These are phyloP conservation scores for slime mould (Dictyostelium discoideum) DNA, from an alignment of 78 protist genomes.

Conservation along the genomic window DNA sequence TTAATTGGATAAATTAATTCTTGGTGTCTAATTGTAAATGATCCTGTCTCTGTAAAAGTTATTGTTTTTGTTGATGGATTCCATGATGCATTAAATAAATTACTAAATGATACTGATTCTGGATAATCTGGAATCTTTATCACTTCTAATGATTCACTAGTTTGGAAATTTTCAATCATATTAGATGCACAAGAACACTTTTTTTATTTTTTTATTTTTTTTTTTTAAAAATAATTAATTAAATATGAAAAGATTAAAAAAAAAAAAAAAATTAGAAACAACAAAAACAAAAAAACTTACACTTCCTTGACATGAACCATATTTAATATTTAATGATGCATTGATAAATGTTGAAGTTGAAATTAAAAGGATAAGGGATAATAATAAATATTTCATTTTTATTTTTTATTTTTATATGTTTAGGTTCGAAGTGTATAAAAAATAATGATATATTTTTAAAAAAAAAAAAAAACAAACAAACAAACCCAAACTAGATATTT, in stretches of 20 bases:
- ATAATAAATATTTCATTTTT: background rate
- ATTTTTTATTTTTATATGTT: background rate
- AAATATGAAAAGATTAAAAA: no score
- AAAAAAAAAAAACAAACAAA: no score
- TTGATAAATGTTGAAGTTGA: background rate
- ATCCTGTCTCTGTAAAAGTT: background rate
- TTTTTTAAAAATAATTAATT: background rate
- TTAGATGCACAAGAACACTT: background rate
- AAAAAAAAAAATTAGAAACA: no score
- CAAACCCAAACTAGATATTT: no score
- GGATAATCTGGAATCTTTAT: background rate
- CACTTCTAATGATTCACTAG: no score
- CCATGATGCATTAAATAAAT: background rate
- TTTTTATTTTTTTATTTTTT: background rate
- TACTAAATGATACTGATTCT: background rate
- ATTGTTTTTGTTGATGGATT: background rate
- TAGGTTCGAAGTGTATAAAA: no score
- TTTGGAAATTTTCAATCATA: background rate
- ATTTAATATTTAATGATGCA: background rate
- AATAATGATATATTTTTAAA: no score
- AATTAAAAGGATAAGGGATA: background rate
- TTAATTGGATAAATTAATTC: background rate
- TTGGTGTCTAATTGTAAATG: background rate
- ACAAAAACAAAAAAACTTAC: background rate
- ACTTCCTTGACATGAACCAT: background rate